Base-by-base conservation (phyloP, 1,284 basidiomycete genomes). In the Ceratobasidium sp. region DNA sequence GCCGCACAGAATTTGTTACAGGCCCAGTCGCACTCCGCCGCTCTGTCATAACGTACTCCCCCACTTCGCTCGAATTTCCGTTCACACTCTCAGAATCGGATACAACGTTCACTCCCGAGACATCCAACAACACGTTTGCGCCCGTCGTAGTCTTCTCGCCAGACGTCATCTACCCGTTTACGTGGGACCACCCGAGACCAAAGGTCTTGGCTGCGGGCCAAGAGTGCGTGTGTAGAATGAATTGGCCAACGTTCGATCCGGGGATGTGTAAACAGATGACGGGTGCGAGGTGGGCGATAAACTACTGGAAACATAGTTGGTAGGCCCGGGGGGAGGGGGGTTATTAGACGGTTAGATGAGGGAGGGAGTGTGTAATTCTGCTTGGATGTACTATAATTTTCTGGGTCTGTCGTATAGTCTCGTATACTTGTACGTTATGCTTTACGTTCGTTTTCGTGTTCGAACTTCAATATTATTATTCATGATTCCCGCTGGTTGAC, bases 231-330 rank as follows among this genome's bases (percentile, higher is more conserved):
- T 67, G 64, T 26, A 47, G 66, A 52, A 70, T 70, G 66, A 38
- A 28, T 46, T 23, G 57, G 44, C 49, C 52, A 30, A 70, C 66
- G n/a, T 70, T 57, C 43, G 54, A 70, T 32, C 66, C 52, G 30
- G 66, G 32, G 41, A 58, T 18, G n/a, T 70, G 54, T 55, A 70
- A 58, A 26, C 21, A n/a, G 13, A 44, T 43, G 52, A 54, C 54
- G 21, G 66, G 66, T 13, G 54, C 66, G 38, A 54, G 28, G 44
- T 70, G 54, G 66, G 54, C 57, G 16, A 44, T 70, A 9, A 49
- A 70, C n/a, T 70, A 70, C 26, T 67, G 64, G 66, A 54, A 54
- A n/a, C 54, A 61, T 43, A 44, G 58, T 5, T 61, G 58, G 58
- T 61, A 46, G 41, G 11, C 35, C 11, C 4, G 35, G 35, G 35